Evolutionary conservation across 169 alveolate genomes (phyloP), one percentile per base, ranked within the genome.

Genomic region (Perkinsus chesapeaki): DNA sequence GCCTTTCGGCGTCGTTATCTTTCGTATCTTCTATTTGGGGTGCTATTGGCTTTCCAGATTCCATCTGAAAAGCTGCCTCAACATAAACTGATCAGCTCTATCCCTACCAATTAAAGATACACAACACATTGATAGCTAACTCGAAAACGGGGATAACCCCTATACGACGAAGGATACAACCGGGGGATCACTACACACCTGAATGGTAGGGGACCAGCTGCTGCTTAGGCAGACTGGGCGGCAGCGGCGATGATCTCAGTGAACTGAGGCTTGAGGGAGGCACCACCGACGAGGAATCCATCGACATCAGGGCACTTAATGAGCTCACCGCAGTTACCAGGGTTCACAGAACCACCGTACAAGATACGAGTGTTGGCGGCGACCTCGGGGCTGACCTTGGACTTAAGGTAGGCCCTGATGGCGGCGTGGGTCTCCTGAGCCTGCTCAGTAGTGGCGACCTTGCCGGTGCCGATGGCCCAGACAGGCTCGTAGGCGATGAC

Each of bases 401-500:
- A 96, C 73, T 94, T 94, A 37, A 98, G 91, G 96, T 96, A 96
- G 38, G 94, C 95, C 92, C 99, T 97, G 82, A 98, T 96, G 93
- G 95, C 94, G 82, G 96, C 97, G 92, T 99, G 99, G 48, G 98
- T 98, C 73, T 98, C 99, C 96, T 98, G 98, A 37, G 99, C 99
- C 96, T 98, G 98, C 73, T 96, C 99, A 20, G 99, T 99, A 39
- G 99, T 95, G n/a, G 99, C 99, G 36, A 98, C 99, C 93, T 96
- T 98, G 93, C 99, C 99, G 39, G 99, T 99, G 90, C 99, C 99
- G 92, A 99, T 99, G 92, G 99, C 99, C 99, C 99, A 99, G 38
- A 99, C 99, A 31, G 99, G 99, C 95, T 99, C 99, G 97, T 99
- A 98, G 48, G 99, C 99, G 73, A 99, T 96, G 48, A 99, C 99